Conservation (phyloP, 352 stramenopile species). For the Pythium aquatile region DNA sequence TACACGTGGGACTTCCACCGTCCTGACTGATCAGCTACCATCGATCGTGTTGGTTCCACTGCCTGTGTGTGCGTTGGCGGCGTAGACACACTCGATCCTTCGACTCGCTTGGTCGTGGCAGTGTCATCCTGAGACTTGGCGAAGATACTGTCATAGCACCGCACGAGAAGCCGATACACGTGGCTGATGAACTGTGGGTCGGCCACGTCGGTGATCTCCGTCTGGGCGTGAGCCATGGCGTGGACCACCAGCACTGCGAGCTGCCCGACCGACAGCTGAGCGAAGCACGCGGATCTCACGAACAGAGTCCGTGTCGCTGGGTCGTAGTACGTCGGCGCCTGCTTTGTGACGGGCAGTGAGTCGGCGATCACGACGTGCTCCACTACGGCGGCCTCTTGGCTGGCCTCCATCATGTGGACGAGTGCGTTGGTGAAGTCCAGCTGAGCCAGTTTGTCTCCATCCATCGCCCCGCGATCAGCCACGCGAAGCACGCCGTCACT, state of each 20-base stretch:
- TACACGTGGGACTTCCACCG: slow-evolving; percentile 45
- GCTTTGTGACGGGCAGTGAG: not conserved
- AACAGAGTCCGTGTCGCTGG: slow-evolving; percentile 31
- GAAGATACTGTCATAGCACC: slow-evolving; percentile 66
- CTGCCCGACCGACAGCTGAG: slow-evolving; percentile 47
- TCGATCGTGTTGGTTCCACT: not conserved
- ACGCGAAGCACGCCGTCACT: not conserved
- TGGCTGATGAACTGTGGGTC: slow-evolving; percentile 47
- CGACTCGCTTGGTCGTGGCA: not conserved
- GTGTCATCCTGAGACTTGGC: slow-evolving; percentile 18
- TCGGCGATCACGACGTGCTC: slow-evolving; percentile 12
- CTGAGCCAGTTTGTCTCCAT: slow-evolving; percentile 6
- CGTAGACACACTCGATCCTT: no score
- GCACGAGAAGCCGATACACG: slow-evolving; percentile 51
- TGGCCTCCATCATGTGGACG: not conserved
- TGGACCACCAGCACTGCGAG: slow-evolving; percentile 55
- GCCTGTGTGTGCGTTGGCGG: not conserved
- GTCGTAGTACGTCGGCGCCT: slow-evolving; percentile 22
- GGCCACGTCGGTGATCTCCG: slow-evolving; percentile 38
- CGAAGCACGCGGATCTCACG: slow-evolving; percentile 30
- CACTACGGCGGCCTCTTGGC: not conserved
- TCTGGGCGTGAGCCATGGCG: slow-evolving; percentile 37
- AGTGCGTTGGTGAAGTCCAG: slow-evolving; percentile 11
- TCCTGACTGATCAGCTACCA: not conserved
- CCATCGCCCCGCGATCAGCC: slow-evolving; percentile 1